Conservation (phyloP, 768 basidiomycete genomes). For the Panellus pusillus region DNA sequence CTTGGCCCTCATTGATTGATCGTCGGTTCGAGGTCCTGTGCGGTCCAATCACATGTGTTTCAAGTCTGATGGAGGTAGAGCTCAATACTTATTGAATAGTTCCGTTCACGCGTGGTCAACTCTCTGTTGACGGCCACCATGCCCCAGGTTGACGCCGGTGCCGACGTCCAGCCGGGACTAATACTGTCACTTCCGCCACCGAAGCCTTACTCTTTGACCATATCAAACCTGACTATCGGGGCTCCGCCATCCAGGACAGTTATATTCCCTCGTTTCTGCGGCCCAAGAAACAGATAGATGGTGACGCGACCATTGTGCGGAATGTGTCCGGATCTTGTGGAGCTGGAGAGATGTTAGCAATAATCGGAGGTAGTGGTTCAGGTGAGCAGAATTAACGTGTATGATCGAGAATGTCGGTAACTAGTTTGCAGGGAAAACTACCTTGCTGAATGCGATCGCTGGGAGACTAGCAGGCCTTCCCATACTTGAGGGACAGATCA, state of each 20-base stretch:
- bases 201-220: constrained; percentile 9
- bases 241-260: neutral
- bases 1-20: no score
- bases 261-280: constrained; percentile 9
- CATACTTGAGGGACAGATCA: constrained; percentile 16
- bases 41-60: neutral
- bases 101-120: no score
- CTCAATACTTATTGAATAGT: no score
- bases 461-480: constrained; percentile 16
- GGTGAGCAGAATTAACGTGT: neutral
- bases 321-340: constrained; percentile 14
- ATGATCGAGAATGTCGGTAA: no score
- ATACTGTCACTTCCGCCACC: constrained; percentile 21
- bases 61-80: no score
- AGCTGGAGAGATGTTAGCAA: constrained; percentile 21
- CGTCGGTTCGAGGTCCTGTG: no score
- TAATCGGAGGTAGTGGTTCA: constrained; percentile 19
- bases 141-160: neutral
- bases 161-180: neutral
- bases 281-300: constrained; percentile 6
- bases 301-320: constrained; percentile 11
- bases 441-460: constrained; percentile 19
- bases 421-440: constrained; percentile 6
- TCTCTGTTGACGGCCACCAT: constrained; percentile 4
- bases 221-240: constrained; percentile 7